These are phyloP conservation scores for Kregervanrija delftensis DNA, from an alignment of 805 yeast genomes.

Conservation along the genomic window DNA sequence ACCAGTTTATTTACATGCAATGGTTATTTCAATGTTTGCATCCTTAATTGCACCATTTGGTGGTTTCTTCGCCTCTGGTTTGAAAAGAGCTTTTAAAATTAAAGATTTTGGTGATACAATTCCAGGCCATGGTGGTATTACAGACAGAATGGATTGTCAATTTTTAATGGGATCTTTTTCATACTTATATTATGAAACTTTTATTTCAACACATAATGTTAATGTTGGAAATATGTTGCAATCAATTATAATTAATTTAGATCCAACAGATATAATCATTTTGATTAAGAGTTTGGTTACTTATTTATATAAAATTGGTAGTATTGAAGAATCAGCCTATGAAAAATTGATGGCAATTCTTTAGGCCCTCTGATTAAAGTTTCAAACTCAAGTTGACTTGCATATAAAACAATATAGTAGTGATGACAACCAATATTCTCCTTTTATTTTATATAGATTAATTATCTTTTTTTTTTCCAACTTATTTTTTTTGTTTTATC, in stretches of 20 bases:
- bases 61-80: conserved; percentile 96
- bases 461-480: no score
- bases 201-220: conserved; percentile 65
- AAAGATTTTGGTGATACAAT: conserved; percentile 98
- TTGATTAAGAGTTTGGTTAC: conserved; percentile 53
- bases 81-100: conserved; percentile 91
- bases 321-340: conserved; percentile 30
- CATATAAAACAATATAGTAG: no score
- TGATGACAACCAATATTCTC: no score
- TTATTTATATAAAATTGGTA: conserved; percentile 41
- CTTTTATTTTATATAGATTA: no score
- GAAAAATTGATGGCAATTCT: conserved; percentile 21
- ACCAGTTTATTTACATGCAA: conserved; percentile 87
- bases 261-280: conserved; percentile 56
- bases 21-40: conserved; percentile 86
- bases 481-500: no score
- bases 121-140: conserved; percentile 98
- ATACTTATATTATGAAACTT: conserved; percentile 87
- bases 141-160: conserved; percentile 97
- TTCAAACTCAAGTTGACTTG: background rate
- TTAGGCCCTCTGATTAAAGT: background rate
- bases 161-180: conserved; percentile 96
- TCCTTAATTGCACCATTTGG: conserved; percentile 97
- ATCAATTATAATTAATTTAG: conserved; percentile 62
- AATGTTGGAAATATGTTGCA: conserved; percentile 74